Evolutionary conservation across 2,329 filamentous ascomycete genomes (phyloP).

Genomic region (Colletotrichum melonis): DNA sequence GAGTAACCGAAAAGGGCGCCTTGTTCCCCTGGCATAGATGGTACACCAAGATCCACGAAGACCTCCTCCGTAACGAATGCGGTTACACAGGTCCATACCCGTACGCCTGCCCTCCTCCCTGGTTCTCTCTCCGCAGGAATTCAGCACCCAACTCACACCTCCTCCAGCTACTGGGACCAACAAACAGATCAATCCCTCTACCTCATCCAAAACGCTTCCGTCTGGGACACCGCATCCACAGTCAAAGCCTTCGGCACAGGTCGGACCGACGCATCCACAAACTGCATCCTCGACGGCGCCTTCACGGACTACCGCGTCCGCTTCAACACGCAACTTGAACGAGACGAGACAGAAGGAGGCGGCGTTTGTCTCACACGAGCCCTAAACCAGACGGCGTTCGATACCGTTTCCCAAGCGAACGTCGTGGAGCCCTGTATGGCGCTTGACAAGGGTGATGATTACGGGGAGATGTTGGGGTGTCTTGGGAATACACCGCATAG

Average conservation of each 20-base stretch:
- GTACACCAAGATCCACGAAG: constrained; percentile 45
- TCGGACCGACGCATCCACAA: too few relatives aligned
- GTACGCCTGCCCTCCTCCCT: too few relatives aligned
- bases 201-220: neutral
- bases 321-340: too few relatives aligned
- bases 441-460: neutral
- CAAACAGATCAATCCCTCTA: neutral
- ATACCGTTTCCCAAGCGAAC: too few relatives aligned
- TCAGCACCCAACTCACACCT: neutral
- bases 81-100: constrained; percentile 40
- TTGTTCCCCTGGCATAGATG: constrained; percentile 44
- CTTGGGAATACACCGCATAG: neutral
- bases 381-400: too few relatives aligned
- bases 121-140: neutral
- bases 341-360: too few relatives aligned
- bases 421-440: too few relatives aligned
- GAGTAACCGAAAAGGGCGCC: neutral
- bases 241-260: neutral
- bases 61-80: constrained; percentile 44
- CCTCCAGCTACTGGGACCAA: neutral
- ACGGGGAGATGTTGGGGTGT: constrained; percentile 12
- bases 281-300: too few relatives aligned
- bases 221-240: neutral
- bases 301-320: too few relatives aligned
- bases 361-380: too few relatives aligned